These are phyloP conservation scores for Synchytrium microbalum DNA, from an alignment of 371 early-diverging fungal genomes.

Conservation along the genomic window DNA sequence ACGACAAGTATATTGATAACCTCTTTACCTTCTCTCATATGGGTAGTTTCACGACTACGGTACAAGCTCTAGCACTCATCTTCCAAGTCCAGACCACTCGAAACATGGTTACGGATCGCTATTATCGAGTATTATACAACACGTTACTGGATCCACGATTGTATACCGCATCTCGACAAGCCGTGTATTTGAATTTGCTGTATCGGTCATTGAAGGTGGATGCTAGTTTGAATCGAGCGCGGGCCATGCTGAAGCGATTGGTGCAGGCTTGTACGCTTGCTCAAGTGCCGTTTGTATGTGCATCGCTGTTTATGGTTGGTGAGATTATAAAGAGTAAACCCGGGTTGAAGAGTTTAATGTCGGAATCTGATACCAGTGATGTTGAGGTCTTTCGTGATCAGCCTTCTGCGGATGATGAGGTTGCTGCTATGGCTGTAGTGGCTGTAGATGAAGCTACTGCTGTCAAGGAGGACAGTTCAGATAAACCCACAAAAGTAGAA, in stretches of 20 bases:
- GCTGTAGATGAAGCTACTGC: constrained; percentile 2
- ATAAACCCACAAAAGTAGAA: neutral
- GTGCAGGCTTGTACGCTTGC: constrained; percentile 60
- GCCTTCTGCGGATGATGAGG: constrained; percentile 22
- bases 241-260: constrained; percentile 83
- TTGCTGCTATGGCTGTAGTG: constrained; percentile 20
- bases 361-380: constrained; percentile 66
- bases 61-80: constrained; percentile 86
- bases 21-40: constrained; percentile 82
- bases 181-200: constrained; percentile 86
- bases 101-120: constrained; percentile 60
- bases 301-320: constrained; percentile 71
- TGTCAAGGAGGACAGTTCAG: constrained; percentile 8
- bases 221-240: constrained; percentile 41
- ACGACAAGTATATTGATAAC: constrained; percentile 72
- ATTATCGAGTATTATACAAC: constrained; percentile 82
- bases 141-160: constrained; percentile 80
- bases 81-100: constrained; percentile 56
- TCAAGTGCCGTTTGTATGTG: constrained; percentile 65
- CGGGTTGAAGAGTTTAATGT: constrained; percentile 52
- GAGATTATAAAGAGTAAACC: constrained; percentile 48
- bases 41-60: constrained; percentile 77
- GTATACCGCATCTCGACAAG: constrained; percentile 72
- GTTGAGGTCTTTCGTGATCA: constrained; percentile 32
- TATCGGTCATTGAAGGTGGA: constrained; percentile 79